phyloP scores from a whole-genome alignment of 116 monocot species.

The Cymodocea nodosa region DNA sequence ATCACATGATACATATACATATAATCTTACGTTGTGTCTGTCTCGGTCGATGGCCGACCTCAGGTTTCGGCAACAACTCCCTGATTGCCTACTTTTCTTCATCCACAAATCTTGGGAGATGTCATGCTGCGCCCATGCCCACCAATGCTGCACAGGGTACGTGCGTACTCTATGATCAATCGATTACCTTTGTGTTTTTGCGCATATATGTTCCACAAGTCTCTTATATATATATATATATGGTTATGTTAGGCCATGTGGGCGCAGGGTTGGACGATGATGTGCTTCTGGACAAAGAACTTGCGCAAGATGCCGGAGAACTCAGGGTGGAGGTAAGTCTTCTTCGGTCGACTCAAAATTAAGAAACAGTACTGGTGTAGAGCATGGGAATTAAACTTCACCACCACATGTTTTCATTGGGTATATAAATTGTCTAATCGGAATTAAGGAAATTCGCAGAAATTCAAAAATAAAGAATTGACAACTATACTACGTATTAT shows the following conservation, averaged over 20 bases:
- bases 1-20: no score
- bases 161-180: background rate
- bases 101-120: background rate
- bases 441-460: no score
- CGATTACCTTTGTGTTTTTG: background rate
- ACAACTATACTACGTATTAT: no score
- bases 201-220: no score
- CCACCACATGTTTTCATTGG: no score
- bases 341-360: background rate
- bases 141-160: background rate
- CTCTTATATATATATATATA: no score
- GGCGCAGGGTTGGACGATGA: background rate
- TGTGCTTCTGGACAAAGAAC: background rate
- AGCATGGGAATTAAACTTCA: no score
- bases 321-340: background rate
- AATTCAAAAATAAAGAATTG: no score
- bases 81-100: background rate
- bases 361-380: no score
- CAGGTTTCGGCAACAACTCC: background rate
- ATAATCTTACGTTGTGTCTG: no score
- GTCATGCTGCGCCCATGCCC: background rate
- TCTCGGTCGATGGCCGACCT: background rate
- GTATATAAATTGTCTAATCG: no score
- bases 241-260: no score
- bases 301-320: background rate